Percentiles rank a stretch among this genome's conserved stretches.
These are phyloP conservation scores for Mycena belliarum DNA, from an alignment of 768 basidiomycete species.

Conservation along the genomic window DNA sequence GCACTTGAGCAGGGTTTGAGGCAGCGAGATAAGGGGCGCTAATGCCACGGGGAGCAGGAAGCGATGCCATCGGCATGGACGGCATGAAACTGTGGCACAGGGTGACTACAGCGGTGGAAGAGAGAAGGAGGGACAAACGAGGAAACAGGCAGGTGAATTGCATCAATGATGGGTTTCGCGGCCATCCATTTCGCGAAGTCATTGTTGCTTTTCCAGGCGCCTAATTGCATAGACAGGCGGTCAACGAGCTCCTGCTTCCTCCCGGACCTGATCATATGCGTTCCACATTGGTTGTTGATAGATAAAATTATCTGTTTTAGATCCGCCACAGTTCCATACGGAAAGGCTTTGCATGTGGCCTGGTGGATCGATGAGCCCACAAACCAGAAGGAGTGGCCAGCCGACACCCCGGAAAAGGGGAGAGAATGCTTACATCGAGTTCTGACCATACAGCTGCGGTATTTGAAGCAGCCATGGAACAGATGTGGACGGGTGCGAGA, in stretches of 20 bases:
- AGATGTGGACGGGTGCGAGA: neutral
- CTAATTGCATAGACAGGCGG: constrained; percentile 7
- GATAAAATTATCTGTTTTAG: constrained; percentile 14
- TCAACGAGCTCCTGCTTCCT: constrained; percentile 15
- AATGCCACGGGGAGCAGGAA: neutral
- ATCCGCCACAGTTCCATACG: constrained; percentile 1
- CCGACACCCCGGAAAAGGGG: too few relatives aligned
- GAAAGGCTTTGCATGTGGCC: constrained; percentile 11
- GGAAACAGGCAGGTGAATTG: neutral
- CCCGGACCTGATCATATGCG: constrained; percentile 1
- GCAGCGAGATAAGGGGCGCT: neutral
- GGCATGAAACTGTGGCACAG: neutral
- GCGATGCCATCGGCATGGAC: neutral
- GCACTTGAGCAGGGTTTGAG: constrained; percentile 2
- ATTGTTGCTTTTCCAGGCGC: constrained; percentile 6
- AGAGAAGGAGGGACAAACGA: neutral
- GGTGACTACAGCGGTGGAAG: neutral
- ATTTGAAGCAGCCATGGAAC: neutral
- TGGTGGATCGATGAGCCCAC: constrained; percentile 1
- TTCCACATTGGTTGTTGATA: constrained; percentile 4
- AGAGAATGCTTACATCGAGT: neutral
- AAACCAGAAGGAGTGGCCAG: neutral
- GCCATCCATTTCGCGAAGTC: neutral
- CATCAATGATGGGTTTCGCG: constrained; percentile 2
- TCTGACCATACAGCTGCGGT: neutral